phyloP scores from a whole-genome alignment of 441 rosid species.

The California macrophylla region DNA sequence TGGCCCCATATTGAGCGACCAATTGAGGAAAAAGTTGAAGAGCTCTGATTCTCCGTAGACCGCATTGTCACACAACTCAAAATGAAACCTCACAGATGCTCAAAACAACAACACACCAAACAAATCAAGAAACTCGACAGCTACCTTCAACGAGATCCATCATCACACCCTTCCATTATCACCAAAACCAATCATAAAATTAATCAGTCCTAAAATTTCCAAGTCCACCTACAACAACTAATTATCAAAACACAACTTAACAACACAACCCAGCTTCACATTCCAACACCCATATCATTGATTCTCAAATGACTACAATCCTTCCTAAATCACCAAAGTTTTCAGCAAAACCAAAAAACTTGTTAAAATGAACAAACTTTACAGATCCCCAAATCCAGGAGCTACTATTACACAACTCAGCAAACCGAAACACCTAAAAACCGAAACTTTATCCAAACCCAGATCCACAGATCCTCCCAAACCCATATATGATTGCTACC shows the following conservation, averaged over 20 bases:
- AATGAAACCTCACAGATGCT: background rate
- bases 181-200: background rate
- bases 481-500: background rate
- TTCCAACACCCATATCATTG: background rate
- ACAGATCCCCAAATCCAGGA: conserved; percentile 1
- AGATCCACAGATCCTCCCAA: conserved; percentile 4
- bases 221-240: background rate
- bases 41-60: conserved; percentile 17
- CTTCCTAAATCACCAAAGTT: background rate
- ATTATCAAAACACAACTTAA: background rate
- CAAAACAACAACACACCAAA: background rate
- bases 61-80: conserved; percentile 19
- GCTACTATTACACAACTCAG: background rate
- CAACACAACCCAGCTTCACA: background rate
- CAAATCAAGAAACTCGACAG: conserved; percentile 5
- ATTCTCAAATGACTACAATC: background rate
- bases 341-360: background rate
- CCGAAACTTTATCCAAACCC: background rate
- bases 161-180: background rate
- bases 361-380: background rate
- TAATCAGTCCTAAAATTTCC: background rate
- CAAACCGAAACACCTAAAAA: background rate
- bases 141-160: background rate
- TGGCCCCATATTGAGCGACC: conserved; percentile 27
- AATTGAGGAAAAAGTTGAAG: conserved; percentile 20